These are phyloP conservation scores for Dactylonectria macrodidyma DNA, from an alignment of 2,329 filamentous ascomycete species.

Conservation along the genomic window DNA sequence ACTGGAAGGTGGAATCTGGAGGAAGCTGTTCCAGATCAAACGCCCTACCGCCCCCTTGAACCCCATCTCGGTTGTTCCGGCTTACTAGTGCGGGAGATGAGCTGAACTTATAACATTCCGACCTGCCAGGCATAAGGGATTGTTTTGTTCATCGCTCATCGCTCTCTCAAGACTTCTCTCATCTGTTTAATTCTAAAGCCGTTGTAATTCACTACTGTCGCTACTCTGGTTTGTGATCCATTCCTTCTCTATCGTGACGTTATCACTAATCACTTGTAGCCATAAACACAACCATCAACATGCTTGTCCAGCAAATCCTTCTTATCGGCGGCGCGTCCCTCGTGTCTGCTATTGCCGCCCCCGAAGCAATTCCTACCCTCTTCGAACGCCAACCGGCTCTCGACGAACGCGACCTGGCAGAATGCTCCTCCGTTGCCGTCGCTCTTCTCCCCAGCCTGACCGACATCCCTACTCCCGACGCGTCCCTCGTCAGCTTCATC, in stretches of 20 bases:
- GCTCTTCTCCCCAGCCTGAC: constrained; percentile 40
- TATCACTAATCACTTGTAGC: neutral
- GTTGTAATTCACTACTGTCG: neutral
- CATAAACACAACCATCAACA: neutral
- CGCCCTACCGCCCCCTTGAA: too few species aligned
- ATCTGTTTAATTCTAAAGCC: neutral
- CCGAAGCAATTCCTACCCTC: constrained; percentile 10
- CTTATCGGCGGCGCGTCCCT: constrained; percentile 29
- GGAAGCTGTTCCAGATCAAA: too few species aligned
- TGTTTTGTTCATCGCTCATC: too few species aligned
- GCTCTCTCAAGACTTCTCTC: too few species aligned
- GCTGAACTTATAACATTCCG: too few species aligned
- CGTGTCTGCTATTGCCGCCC: constrained; percentile 21
- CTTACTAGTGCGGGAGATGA: too few species aligned
- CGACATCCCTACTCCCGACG: constrained; percentile 38
- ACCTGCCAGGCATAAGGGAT: too few species aligned
- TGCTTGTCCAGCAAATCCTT: constrained; percentile 17
- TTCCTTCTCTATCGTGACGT: neutral
- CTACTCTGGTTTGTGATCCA: neutral
- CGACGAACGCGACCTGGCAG: constrained; percentile 37
- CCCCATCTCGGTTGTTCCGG: too few species aligned
- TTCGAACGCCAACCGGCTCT: constrained; percentile 4
- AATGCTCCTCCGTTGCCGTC: constrained; percentile 39
- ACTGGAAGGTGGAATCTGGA: too few species aligned
- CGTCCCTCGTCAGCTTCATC: constrained; percentile 39